Conservation (phyloP, 495 filamentous ascomycete species). For the Amphirosellinia nigrospora region DNA sequence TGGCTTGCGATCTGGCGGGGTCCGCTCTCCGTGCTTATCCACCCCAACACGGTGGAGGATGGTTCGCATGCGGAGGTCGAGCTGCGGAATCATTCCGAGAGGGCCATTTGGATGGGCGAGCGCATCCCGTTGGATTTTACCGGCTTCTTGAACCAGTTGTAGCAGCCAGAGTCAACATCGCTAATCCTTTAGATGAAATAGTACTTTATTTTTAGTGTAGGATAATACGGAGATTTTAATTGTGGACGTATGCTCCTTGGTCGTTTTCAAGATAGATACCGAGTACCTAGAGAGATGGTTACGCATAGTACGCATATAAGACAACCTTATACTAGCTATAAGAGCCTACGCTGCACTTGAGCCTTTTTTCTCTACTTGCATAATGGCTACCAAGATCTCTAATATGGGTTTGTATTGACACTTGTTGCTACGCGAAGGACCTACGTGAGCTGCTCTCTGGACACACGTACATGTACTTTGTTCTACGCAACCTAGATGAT, state of each 20-base stretch:
- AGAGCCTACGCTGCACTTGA: no score
- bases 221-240: neutral
- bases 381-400: no score
- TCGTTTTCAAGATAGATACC: no score
- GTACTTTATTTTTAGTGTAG: neutral
- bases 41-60: constrained; percentile 73
- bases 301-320: no score
- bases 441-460: no score
- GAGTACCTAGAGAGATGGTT: no score
- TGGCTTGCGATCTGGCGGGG: constrained; percentile 88
- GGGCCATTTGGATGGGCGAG: constrained; percentile 87
- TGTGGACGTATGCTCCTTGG: neutral
- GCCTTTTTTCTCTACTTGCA: no score
- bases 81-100: constrained; percentile 70
- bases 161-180: neutral
- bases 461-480: no score
- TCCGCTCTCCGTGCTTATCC: constrained; percentile 77
- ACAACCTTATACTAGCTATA: no score
- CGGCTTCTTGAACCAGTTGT: neutral
- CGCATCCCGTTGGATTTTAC: constrained; percentile 65
- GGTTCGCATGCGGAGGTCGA: constrained; percentile 52
- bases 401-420: no score
- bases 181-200: neutral
- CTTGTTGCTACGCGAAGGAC: no score
- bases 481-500: no score